Percentiles rank a stretch among this genome's conserved stretches.
Evolutionary conservation across 306 rosid genomes (phyloP).

Genomic region (Boehmeria nivea): DNA sequence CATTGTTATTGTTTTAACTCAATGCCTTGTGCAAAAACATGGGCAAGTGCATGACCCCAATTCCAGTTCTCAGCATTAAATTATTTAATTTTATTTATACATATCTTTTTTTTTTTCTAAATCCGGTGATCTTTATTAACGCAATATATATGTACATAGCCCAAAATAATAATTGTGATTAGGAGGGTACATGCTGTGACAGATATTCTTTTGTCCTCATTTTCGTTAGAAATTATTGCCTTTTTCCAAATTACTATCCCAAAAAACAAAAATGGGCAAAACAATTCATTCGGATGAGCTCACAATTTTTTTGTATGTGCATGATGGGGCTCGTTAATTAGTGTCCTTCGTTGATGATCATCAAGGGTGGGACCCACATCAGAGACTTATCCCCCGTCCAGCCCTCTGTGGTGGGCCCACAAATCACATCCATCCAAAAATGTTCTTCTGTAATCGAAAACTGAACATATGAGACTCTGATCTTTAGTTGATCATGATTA

Average conservation of each 20-base stretch:
- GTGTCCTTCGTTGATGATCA: slow-evolving; percentile 20
- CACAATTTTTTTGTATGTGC: too few species aligned
- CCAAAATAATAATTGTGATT: slow-evolving; percentile 27
- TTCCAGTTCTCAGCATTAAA: too few species aligned
- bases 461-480: slow-evolving; percentile 40
- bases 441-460: slow-evolving; percentile 36
- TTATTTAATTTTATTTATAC: too few species aligned
- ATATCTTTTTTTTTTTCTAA: slow-evolving; percentile 13
- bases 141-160: background rate
- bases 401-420: too few species aligned
- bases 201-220: slow-evolving; percentile 35
- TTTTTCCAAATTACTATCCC: background rate
- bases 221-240: slow-evolving; percentile 42
- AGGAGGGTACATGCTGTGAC: slow-evolving; percentile 41
- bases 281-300: too few species aligned
- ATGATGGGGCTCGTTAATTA: slow-evolving; percentile 13
- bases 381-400: slow-evolving; percentile 22
- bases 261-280: background rate
- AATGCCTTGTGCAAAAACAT: too few species aligned
- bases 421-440: slow-evolving; percentile 38
- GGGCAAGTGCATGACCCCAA: too few species aligned
- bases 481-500: slow-evolving; percentile 27
- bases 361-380: slow-evolving; percentile 24
- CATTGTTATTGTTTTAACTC: too few species aligned
- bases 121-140: slow-evolving; percentile 32